Evolutionary conservation across 1,284 basidiomycete genomes (phyloP), one percentile per base, ranked within the genome.

Genomic region (Pisolithus thermaeus): DNA sequence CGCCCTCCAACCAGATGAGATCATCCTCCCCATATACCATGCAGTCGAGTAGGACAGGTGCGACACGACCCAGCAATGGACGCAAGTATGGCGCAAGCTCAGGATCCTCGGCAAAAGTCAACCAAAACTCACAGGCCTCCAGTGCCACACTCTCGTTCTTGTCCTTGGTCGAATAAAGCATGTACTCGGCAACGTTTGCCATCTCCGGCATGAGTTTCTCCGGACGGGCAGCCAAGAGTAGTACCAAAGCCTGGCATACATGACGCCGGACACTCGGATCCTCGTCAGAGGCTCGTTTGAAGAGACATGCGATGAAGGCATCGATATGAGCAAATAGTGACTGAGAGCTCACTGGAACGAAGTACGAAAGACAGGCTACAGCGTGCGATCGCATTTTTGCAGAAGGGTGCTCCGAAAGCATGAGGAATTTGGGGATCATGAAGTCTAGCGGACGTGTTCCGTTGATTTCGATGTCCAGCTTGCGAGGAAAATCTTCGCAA

Each of bases 51-150:
- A 99, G 76, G 14, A 97, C 89, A 0, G 97, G 97, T 0, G 91
- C 93, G 43, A 99, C 89, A 60, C 90, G 90, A 39, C 77, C 80
- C 8, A 99, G 78, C 57, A 95, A 83, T 0, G 93, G 94, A 51
- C 85, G 84, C 28, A 99, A 77, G 68, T 90, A 91, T 14, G 84
- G 82, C 16, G 85, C 83, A 25, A 99, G 78, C 47, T 91, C 86
- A 14, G 85, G 83, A 64, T 98, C 93, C 69, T 99, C 97, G 16
- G 97, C 94, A 65, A 99, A 99, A 1, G 96, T 97, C 57, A 99
- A 80, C 97, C 97, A 99, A 72, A 99, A 99, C 76, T 99, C 97
- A 79, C 94, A 97, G 12, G 97, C 97, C 73, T 97, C 95, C 40
- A 97, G 77, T 4, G 94, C 93, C 49, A 97, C 93, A 52, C 85